Percentiles rank a stretch among this genome's conserved stretches.
Evolutionary conservation across 164 flowering plant genomes (phyloP).

Genomic region (Vitis cinerea): DNA sequence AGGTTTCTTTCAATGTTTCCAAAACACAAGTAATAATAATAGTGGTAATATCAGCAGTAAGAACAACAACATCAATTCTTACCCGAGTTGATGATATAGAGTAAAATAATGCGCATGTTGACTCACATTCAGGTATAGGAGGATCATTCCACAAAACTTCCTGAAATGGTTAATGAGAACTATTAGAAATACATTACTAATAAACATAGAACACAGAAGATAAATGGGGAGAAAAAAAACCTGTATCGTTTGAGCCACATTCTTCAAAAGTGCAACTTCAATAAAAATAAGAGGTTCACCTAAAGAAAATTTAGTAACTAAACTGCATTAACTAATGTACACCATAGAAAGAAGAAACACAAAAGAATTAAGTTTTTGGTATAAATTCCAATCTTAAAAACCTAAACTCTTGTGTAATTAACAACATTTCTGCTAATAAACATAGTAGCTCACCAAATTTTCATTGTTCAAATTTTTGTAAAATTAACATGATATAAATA

Average conservation of each 20-base stretch:
- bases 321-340: neutral
- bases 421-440: neutral
- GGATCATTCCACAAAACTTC: constrained; percentile 93
- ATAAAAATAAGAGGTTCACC: constrained; percentile 95
- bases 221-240: constrained; percentile 26
- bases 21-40: too few species aligned
- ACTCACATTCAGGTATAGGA: constrained; percentile 77
- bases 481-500: neutral
- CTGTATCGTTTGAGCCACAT: constrained; percentile 84
- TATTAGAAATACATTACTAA: neutral
- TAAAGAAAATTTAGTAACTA: constrained; percentile 26
- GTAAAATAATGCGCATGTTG: constrained; percentile 88
- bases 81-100: constrained; percentile 97
- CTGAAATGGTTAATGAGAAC: constrained; percentile 29
- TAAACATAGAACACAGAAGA: neutral
- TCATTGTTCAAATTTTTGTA: neutral
- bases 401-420: neutral
- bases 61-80: neutral
- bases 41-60: too few species aligned
- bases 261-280: constrained; percentile 90
- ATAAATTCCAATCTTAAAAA: neutral
- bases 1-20: too few species aligned
- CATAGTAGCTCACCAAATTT: neutral
- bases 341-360: neutral
- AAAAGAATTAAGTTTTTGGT: neutral